These are phyloP conservation scores for Candida smagusa DNA, from an alignment of 1,139 yeast species.

Conservation along the genomic window DNA sequence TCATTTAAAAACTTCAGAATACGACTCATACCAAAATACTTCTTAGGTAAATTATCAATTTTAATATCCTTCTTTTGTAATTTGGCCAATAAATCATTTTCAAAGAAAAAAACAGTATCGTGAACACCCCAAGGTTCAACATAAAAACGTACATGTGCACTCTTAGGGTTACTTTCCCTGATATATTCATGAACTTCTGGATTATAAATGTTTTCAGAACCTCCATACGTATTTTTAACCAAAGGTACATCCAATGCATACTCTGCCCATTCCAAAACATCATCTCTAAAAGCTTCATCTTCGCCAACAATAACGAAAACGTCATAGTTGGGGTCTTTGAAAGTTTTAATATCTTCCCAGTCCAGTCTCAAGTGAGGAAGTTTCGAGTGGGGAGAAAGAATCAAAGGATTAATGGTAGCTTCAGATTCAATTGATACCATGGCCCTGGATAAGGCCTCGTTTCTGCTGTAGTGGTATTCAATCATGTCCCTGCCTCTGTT, in stretches of 20 bases:
- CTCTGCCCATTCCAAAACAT: constrained; percentile 34
- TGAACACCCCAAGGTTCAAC: constrained; percentile 48
- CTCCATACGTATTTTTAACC: constrained; percentile 19
- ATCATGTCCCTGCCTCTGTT: constrained; percentile 33
- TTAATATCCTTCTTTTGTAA: constrained; percentile 6
- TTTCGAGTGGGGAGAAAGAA: constrained; percentile 19
- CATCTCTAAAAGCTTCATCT: constrained; percentile 45
- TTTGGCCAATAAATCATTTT: constrained; percentile 15
- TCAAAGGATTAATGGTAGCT: constrained; percentile 13
- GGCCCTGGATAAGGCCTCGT: constrained; percentile 7
- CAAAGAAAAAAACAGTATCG: constrained; percentile 35
- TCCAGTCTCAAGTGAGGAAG: constrained; percentile 16
- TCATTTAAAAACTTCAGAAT: constrained; percentile 28
- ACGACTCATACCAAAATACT: constrained; percentile 27
- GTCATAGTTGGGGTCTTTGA: constrained; percentile 21
- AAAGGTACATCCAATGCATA: constrained; percentile 30
- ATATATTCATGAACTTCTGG: constrained; percentile 17
- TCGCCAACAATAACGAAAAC: constrained; percentile 39
- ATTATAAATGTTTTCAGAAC: constrained; percentile 22
- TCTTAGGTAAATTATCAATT: constrained; percentile 9
- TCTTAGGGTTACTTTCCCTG: constrained; percentile 12
- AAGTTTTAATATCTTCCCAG: constrained; percentile 36
- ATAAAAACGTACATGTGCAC: constrained; percentile 19
- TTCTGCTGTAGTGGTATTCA: constrained; percentile 10
- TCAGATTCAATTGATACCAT: constrained; percentile 11